Base-by-base conservation (phyloP, 176 grass and related monocot genomes). In the Phoenix roebelenii region DNA sequence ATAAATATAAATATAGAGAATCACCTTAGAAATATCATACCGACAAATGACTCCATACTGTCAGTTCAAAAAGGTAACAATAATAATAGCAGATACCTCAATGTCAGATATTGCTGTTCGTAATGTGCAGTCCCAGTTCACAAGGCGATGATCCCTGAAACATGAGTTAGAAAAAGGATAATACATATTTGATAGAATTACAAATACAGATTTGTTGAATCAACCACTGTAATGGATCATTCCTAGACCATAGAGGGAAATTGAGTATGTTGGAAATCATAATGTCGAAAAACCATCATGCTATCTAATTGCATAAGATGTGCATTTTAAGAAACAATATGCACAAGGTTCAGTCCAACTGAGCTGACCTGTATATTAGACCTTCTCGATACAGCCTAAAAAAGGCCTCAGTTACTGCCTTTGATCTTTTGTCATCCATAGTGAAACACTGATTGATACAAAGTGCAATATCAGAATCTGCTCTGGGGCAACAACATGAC, bases 81-180 rank as follows among this genome's bases (percentile, higher is more conserved):
- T 14, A 44, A 44, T 44, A 14, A 44, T 44, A 14, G 14, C 35
- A 44, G 35, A 44, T 60, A 86, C 91, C 86, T 95, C 91, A 55
- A 95, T 84, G 79, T 89, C 86, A 49, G 90, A 95, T 71, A 95
- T 87, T 76, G 90, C 90, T 50, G 86, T 95, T 61, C 72, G 77
- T 64, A 95, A 59, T 25, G 80, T 95, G 80, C 90, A 95, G 76
- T 95, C 90, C 90, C 90, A 95, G 76, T 95, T 95, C 4, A 95
- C 90, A 52, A 90, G 79, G 57, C 83, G 86, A 65, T 95, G 77
- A 71, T 83, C 90, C 60, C 90, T 90, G 70, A 24, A 71, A 73
- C 10, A 76, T 63, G 20, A 72, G 19, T 20, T 2, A 29, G 60
- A 51, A 60, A 19, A 63, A 80, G 17, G 28, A 61, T 50, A 9